Conservation (phyloP, 2,329 filamentous ascomycete species). For the Pestalotiopsis sp. region DNA sequence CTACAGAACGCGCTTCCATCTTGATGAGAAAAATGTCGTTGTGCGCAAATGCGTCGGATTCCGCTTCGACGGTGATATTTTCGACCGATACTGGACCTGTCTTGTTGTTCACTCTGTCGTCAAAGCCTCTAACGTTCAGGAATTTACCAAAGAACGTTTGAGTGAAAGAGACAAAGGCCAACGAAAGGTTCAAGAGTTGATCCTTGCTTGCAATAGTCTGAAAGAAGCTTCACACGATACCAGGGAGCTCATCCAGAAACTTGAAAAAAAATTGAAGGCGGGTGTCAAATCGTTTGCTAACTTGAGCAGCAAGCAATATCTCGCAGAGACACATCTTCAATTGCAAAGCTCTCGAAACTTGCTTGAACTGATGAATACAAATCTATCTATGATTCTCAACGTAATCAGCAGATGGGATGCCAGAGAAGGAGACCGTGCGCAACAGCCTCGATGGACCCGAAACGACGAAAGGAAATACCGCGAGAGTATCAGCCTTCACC, state of each 20-base stretch:
- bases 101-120: slow-evolving; percentile 24
- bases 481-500: slow-evolving; percentile 15
- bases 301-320: slow-evolving; percentile 13
- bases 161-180: slow-evolving; percentile 23
- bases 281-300: neutral
- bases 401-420: slow-evolving; percentile 27
- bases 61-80: slow-evolving; percentile 33
- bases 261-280: neutral
- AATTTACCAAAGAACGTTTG: neutral
- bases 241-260: slow-evolving; percentile 11
- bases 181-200: slow-evolving; percentile 31
- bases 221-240: slow-evolving; percentile 9
- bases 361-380: slow-evolving; percentile 23
- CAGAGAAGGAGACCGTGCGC: slow-evolving; percentile 28
- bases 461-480: slow-evolving; percentile 34
- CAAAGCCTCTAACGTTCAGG: too few relatives aligned
- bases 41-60: slow-evolving; percentile 21
- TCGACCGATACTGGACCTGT: slow-evolving; percentile 36
- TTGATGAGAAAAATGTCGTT: neutral
- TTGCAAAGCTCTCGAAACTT: slow-evolving; percentile 22
- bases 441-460: slow-evolving; percentile 33
- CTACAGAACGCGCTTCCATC: neutral
- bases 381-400: slow-evolving; percentile 20
- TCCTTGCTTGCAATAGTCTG: slow-evolving; percentile 24
- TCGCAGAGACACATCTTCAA: slow-evolving; percentile 9